Evolutionary conservation across 2,329 filamentous ascomycete genomes (phyloP), one percentile per base, ranked within the genome.

Genomic region (Claviceps purpurea): DNA sequence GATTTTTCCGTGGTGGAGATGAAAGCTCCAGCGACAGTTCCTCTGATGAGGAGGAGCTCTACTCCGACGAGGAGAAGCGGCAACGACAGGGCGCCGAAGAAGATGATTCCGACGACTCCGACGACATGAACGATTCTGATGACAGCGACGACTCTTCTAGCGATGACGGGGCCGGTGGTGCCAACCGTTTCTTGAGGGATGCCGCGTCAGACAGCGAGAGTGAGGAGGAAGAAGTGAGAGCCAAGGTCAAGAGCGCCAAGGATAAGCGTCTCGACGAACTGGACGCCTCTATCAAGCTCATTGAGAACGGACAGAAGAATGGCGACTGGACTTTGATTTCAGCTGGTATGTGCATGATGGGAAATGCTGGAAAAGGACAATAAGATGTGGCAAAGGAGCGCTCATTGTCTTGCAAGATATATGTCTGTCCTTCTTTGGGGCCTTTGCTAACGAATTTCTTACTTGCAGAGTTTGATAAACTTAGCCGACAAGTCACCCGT

Each of bases 271-370:
- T 89, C 59, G 91, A 96, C 65, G 94, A 97, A 71, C 78, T 98
- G 55, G 91, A 98, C 69, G 79, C 81, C 55, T 95, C 84, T 44
- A 87, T 97, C 64, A 85, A 86, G 69, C 73, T 86, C 65, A 97
- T 98, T 64, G 90, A 97, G 68, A 98, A 98, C 73, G 90, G 88
- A 56, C 79, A 93, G 71, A 97, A 95, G 78, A 98, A 97, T 65
- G 89, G 87, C 65, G 93, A 98, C 73, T 98, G 93, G 93, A 87
- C 85, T 59, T 84, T 91, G 57, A 94, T 97, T 60, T 87, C 89
- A 56, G 79, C 81, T 65, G 89, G 90, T 94, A 79, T 63, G 84
- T 64, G 46, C 58, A 50, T 24, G 6, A 14, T 34, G 30, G 8
- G 37, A 13, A n/a, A 26, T 39, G 34, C 41, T 45, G 42, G 7